These are phyloP conservation scores for Chenopodium quinoa DNA, from an alignment of 148 eudicot genomes.

Conservation along the genomic window DNA sequence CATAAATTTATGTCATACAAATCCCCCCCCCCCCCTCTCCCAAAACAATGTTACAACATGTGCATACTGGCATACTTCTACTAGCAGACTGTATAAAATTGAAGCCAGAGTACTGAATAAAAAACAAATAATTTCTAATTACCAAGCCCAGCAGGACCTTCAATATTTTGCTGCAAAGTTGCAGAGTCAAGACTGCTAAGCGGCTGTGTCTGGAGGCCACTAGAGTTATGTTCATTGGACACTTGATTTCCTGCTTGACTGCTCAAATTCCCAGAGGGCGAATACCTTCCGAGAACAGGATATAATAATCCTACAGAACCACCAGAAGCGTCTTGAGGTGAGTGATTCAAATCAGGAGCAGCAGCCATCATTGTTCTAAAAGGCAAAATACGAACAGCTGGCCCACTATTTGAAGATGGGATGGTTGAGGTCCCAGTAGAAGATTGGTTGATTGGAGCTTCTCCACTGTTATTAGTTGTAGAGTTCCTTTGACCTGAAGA, in stretches of 20 bases:
- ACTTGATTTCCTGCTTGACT: constrained; percentile 27
- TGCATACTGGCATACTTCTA: neutral
- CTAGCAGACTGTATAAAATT: neutral
- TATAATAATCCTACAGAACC: constrained; percentile 25
- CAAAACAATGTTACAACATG: neutral
- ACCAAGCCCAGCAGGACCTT: constrained; percentile 34
- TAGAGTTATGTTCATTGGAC: constrained; percentile 21
- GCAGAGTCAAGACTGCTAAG: constrained; percentile 21
- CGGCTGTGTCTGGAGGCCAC: constrained; percentile 25
- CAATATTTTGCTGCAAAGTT: constrained; percentile 28
- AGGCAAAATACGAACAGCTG: constrained; percentile 36
- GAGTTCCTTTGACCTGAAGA: constrained; percentile 31
- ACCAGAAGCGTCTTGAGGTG: constrained; percentile 33
- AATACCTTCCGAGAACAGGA: constrained; percentile 37
- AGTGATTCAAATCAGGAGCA: constrained; percentile 32
- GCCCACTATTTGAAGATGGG: constrained; percentile 28
- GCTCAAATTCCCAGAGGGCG: constrained; percentile 28
- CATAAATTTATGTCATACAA: too few relatives aligned
- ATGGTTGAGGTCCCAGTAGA: constrained; percentile 24
- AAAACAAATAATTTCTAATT: neutral
- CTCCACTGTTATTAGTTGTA: constrained; percentile 24
- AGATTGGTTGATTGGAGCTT: constrained; percentile 27
- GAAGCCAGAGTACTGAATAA: neutral
- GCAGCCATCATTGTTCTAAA: constrained; percentile 39
- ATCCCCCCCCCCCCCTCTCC: neutral